phyloP scores from a whole-genome alignment of 2,329 filamentous ascomycete species.

The Exophiala oligosperma region DNA sequence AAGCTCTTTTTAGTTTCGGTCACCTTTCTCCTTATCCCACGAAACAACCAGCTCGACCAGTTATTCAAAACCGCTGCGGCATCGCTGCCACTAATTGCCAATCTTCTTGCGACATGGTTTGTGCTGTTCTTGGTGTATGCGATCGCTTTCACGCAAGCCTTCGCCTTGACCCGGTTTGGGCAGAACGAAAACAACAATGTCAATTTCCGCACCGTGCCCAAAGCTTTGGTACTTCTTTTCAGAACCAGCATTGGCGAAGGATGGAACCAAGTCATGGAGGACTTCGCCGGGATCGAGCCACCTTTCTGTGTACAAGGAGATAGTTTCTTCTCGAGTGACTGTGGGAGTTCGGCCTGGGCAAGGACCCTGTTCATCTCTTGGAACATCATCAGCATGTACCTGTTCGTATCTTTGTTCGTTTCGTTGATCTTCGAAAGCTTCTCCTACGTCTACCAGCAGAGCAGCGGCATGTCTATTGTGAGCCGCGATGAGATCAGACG shows the following conservation, averaged over 20 bases:
- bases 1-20: slow-evolving; percentile 93
- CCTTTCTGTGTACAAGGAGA: slow-evolving; percentile 74
- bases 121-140: slow-evolving; percentile 95
- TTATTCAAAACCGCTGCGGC: slow-evolving; percentile 98
- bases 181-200: slow-evolving; percentile 70
- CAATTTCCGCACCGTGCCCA: slow-evolving; percentile 92
- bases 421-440: slow-evolving; percentile 99
- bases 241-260: slow-evolving; percentile 91
- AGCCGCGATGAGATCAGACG: slow-evolving; percentile 91
- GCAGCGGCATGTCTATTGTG: slow-evolving; percentile 85
- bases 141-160: slow-evolving; percentile 93
- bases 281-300: slow-evolving; percentile 76
- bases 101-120: slow-evolving; percentile 93
- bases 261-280: slow-evolving; percentile 97
- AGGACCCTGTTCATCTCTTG: slow-evolving; percentile 87
- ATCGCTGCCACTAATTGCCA: slow-evolving; percentile 85
- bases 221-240: slow-evolving; percentile 90
- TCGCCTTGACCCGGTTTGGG: slow-evolving; percentile 89
- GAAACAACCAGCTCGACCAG: slow-evolving; percentile 96
- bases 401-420: slow-evolving; percentile 97
- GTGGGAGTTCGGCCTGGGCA: slow-evolving; percentile 87
- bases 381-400: slow-evolving; percentile 99
- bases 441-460: slow-evolving; percentile 97
- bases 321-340: slow-evolving; percentile 84
- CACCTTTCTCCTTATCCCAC: slow-evolving; percentile 84